These are phyloP conservation scores for Neonectria sp. DNA, from an alignment of 2,329 filamentous ascomycete species.

Conservation along the genomic window DNA sequence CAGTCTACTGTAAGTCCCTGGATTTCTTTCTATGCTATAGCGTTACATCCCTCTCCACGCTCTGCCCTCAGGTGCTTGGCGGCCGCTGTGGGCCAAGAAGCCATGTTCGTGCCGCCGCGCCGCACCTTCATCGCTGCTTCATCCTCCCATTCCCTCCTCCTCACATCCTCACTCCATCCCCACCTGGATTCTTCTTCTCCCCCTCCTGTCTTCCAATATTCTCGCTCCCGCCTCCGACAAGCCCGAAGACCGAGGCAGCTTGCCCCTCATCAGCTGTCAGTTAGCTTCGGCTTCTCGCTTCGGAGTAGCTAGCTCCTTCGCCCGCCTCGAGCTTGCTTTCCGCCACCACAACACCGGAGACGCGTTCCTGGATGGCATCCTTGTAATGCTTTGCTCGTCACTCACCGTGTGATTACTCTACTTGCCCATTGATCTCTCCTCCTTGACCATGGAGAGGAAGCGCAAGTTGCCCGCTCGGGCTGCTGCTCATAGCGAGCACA, in stretches of 20 bases:
- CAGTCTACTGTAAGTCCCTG: no score
- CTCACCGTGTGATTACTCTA: conserved; percentile 40
- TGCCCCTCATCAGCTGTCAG: conserved; percentile 2
- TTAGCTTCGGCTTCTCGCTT: conserved; percentile 13
- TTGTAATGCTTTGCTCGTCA: conserved; percentile 50
- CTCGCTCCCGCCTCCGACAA: background rate
- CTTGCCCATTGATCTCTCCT: conserved; percentile 28
- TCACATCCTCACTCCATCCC: background rate
- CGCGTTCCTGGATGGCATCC: conserved; percentile 49
- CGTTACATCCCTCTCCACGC: conserved; percentile 11
- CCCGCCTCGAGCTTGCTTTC: conserved; percentile 15
- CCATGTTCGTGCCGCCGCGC: conserved; percentile 27
- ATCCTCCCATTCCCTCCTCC: conserved; percentile 22
- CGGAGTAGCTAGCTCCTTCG: conserved; percentile 8
- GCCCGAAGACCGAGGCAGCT: conserved; percentile 3
- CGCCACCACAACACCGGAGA: conserved; percentile 24
- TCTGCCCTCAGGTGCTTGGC: conserved; percentile 5
- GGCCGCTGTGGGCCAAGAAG: conserved; percentile 5
- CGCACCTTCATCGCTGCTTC: conserved; percentile 32
- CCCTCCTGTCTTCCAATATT: background rate
- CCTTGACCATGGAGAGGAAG: conserved; percentile 72
- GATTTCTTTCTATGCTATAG: conserved; percentile 27
- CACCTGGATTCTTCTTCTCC: background rate
- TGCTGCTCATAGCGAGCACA: conserved; percentile 72
- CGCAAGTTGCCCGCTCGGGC: conserved; percentile 76